Conservation (phyloP, 352 stramenopile genomes). For the Phytophthora brassicae region DNA sequence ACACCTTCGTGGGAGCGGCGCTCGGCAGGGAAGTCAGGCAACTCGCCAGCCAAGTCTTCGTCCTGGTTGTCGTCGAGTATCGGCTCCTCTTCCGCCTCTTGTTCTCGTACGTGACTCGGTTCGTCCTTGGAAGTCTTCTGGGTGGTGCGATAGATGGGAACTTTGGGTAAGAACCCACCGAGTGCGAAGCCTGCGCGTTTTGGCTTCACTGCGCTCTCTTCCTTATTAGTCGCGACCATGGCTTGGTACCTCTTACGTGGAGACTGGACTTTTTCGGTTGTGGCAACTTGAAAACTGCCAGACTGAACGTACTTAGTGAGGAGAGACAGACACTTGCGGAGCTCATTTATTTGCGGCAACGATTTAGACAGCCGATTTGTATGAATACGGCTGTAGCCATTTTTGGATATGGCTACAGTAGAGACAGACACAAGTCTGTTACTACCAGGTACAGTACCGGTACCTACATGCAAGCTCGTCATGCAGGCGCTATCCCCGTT, state of each 20-base stretch:
- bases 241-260: conserved; percentile 3
- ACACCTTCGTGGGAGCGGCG: conserved; percentile 50
- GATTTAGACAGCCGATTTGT: no score
- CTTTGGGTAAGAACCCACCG: conserved; percentile 65
- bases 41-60: conserved; percentile 43
- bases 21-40: conserved; percentile 47
- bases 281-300: conserved; percentile 5
- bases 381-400: no score
- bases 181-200: conserved; percentile 49
- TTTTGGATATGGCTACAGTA: no score
- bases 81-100: conserved; percentile 31
- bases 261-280: conserved; percentile 33
- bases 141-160: conserved; percentile 42
- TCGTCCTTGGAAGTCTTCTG: conserved; percentile 44
- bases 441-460: no score
- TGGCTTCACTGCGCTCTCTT: conserved; percentile 44
- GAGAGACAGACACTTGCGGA: not conserved
- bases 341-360: not conserved
- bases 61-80: conserved; percentile 36
- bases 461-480: no score
- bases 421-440: no score
- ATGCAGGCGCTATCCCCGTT: no score
- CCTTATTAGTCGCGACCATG: conserved; percentile 48
- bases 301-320: not conserved
- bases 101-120: conserved; percentile 7